Evolutionary conservation across 2,329 filamentous ascomycete species (phyloP).

Genomic region (Cadophora sp.): DNA sequence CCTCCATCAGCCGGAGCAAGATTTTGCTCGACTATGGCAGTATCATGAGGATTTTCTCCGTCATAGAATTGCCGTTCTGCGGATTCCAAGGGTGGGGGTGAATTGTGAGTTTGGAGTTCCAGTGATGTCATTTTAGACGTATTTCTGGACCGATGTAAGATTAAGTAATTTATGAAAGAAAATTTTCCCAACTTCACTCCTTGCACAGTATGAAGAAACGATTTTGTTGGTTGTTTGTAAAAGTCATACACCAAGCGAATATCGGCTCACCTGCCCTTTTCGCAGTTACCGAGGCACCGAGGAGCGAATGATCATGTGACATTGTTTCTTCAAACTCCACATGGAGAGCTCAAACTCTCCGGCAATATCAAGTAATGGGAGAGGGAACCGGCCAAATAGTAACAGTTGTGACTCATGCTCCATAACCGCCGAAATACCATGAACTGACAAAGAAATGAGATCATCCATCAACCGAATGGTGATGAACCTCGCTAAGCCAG

Average conservation of each 20-base stretch:
- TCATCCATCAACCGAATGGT: too few species aligned
- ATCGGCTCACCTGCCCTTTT: not conserved
- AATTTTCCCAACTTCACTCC: too few species aligned
- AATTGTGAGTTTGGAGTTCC: not conserved
- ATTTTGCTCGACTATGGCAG: not conserved
- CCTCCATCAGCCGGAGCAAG: conserved; percentile 16
- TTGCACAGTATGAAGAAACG: not conserved
- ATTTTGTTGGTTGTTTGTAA: not conserved
- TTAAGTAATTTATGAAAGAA: not conserved
- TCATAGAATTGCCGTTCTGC: not conserved
- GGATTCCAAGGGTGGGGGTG: not conserved
- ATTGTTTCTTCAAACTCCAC: too few species aligned
- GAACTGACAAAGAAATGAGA: too few species aligned
- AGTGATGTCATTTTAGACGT: not conserved
- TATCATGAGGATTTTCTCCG: not conserved
- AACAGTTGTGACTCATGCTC: too few species aligned
- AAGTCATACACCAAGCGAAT: not conserved
- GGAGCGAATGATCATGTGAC: not conserved
- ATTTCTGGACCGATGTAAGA: not conserved
- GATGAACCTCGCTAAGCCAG: too few species aligned
- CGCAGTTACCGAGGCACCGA: not conserved
- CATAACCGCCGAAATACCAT: too few species aligned
- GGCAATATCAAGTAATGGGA: too few species aligned
- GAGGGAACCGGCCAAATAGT: too few species aligned
- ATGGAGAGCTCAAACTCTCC: too few species aligned